These are phyloP conservation scores for Coleophoma eucalyptorum DNA, from an alignment of 2,329 filamentous ascomycete genomes.

Conservation along the genomic window DNA sequence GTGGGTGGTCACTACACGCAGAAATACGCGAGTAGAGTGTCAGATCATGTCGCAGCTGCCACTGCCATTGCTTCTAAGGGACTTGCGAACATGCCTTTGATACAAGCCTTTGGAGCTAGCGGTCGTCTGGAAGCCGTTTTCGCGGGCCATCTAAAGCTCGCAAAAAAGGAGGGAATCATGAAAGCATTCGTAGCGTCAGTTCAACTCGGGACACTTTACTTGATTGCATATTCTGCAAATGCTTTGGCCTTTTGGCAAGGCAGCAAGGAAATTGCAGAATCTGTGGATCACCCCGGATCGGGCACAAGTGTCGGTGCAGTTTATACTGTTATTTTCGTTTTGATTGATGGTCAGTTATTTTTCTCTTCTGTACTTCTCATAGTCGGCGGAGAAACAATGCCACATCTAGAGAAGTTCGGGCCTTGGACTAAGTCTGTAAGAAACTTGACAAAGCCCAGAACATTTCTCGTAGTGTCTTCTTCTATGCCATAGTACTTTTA, in stretches of 20 bases:
- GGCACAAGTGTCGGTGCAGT: slow-evolving; percentile 27
- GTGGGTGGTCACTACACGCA: slow-evolving; percentile 43
- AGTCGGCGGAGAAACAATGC: too few relatives aligned
- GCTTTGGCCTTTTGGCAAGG: slow-evolving; percentile 56
- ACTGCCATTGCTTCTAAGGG: slow-evolving; percentile 49
- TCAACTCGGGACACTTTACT: slow-evolving; percentile 49
- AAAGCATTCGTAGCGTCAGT: slow-evolving; percentile 45
- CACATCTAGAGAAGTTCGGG: too few relatives aligned
- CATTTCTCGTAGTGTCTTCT: not conserved
- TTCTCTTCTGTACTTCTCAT: not conserved
- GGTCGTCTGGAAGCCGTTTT: slow-evolving; percentile 45
- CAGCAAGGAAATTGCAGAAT: slow-evolving; percentile 41
- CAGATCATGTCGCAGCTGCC: slow-evolving; percentile 42
- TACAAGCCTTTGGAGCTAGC: slow-evolving; percentile 49
- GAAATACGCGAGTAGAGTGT: slow-evolving; percentile 38
- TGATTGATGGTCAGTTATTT: slow-evolving; percentile 40
- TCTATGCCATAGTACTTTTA: not conserved
- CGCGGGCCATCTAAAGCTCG: slow-evolving; percentile 35
- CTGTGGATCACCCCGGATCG: slow-evolving; percentile 7
- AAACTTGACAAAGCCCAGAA: too few relatives aligned
- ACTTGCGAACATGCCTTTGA: slow-evolving; percentile 44
- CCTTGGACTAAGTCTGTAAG: too few relatives aligned
- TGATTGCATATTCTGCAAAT: slow-evolving; percentile 53
- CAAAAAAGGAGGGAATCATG: slow-evolving; percentile 39
- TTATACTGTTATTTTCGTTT: slow-evolving; percentile 49